Conservation (phyloP, 2,329 filamentous ascomycete species). For the Penicillium sp. region DNA sequence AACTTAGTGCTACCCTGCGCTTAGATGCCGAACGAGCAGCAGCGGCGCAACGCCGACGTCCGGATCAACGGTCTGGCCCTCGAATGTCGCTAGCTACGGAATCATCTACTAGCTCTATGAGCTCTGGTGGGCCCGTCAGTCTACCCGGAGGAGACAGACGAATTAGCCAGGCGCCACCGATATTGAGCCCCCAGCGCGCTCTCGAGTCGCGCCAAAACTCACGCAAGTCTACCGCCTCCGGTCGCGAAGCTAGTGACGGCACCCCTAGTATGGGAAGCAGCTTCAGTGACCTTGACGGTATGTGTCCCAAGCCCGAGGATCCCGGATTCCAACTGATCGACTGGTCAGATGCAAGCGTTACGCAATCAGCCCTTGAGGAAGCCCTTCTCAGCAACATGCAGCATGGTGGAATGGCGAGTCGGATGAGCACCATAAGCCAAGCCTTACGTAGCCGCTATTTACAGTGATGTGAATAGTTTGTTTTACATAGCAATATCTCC, state of each 20-base stretch:
- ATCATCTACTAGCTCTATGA: slow-evolving; percentile 40
- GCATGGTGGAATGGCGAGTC: slow-evolving; percentile 50
- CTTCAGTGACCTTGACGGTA: slow-evolving; percentile 65
- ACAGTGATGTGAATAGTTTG: slow-evolving; percentile 19
- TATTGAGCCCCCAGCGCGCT: slow-evolving; percentile 47
- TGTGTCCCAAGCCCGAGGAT: slow-evolving; percentile 4
- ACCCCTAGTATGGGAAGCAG: slow-evolving; percentile 64
- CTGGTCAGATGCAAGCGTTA: slow-evolving; percentile 59
- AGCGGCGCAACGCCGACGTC: slow-evolving; percentile 27
- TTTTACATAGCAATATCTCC: not conserved
- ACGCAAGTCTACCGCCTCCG: slow-evolving; percentile 36
- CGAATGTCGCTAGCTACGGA: slow-evolving; percentile 23
- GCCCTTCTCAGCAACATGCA: slow-evolving; percentile 64
- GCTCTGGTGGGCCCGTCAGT: slow-evolving; percentile 35
- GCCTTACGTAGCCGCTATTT: slow-evolving; percentile 55
- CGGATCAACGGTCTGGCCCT: slow-evolving; percentile 24
- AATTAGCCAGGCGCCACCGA: slow-evolving; percentile 18
- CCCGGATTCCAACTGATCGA: not conserved
- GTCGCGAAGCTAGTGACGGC: slow-evolving; percentile 52
- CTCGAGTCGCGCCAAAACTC: slow-evolving; percentile 52
- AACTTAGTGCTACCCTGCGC: slow-evolving; percentile 45
- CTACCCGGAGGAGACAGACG: slow-evolving; percentile 23
- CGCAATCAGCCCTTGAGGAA: slow-evolving; percentile 64
- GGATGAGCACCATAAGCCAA: slow-evolving; percentile 55
- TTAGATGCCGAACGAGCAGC: slow-evolving; percentile 33